Evolutionary conservation across 164 flowering plant species (phyloP).

Genomic region (Vitis cinerea): DNA sequence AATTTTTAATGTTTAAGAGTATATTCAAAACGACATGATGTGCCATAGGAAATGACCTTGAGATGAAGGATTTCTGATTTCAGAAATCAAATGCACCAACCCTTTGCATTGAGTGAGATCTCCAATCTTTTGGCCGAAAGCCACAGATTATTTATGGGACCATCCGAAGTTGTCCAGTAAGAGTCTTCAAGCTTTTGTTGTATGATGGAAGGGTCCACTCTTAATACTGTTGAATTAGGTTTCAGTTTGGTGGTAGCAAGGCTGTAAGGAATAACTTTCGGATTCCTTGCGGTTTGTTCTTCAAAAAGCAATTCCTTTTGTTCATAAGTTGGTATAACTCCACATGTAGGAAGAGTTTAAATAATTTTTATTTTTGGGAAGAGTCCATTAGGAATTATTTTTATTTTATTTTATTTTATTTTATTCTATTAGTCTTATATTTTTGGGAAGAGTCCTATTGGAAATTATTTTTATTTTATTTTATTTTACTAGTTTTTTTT

Average conservation of each 20-base stretch:
- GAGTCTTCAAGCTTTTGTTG: slow-evolving; percentile 7
- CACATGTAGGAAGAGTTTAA: too few relatives aligned
- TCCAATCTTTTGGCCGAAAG: slow-evolving; percentile 17
- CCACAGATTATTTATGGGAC: slow-evolving; percentile 1
- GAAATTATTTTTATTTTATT: too few relatives aligned
- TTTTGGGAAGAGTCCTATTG: too few relatives aligned
- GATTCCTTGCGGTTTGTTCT: not conserved
- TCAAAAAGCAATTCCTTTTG: too few relatives aligned
- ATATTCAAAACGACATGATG: too few relatives aligned
- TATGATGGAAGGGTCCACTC: slow-evolving; percentile 6
- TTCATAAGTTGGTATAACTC: too few relatives aligned
- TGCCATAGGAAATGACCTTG: not conserved
- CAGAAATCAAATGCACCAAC: slow-evolving; percentile 14
- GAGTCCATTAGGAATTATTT: too few relatives aligned
- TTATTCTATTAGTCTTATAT: too few relatives aligned
- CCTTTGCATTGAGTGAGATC: slow-evolving; percentile 12
- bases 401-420: too few relatives aligned
- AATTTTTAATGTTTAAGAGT: too few relatives aligned
- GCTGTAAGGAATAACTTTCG: slow-evolving; percentile 24
- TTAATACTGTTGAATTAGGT: slow-evolving; percentile 2
- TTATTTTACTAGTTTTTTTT: too few relatives aligned
- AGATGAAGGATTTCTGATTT: slow-evolving; percentile 32
- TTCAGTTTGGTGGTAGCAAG: slow-evolving; percentile 11
- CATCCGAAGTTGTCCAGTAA: slow-evolving; percentile 1
- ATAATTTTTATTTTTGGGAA: too few relatives aligned